These are phyloP conservation scores for Fusarium sulawesiense DNA, from an alignment of 2,329 filamentous ascomycete genomes.

Conservation along the genomic window DNA sequence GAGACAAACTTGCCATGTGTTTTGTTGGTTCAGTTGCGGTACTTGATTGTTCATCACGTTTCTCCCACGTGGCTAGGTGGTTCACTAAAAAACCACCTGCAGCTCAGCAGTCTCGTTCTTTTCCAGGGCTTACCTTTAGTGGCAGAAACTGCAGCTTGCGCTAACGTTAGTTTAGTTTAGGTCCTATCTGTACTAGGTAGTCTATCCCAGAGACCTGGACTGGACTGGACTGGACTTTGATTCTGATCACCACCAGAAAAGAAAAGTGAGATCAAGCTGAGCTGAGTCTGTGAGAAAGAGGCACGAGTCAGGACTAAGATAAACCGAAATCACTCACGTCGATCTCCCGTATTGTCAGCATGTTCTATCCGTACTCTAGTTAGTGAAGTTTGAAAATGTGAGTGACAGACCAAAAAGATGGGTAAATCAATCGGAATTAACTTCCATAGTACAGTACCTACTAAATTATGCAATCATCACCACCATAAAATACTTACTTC, in stretches of 20 bases:
- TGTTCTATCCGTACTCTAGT: conserved; percentile 4
- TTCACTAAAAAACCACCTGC: conserved; percentile 4
- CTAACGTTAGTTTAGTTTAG: not conserved
- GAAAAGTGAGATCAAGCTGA: not conserved
- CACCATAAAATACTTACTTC: not conserved
- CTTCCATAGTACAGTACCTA: not conserved
- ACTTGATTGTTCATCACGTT: conserved; percentile 31
- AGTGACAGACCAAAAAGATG: not conserved
- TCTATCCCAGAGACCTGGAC: not conserved
- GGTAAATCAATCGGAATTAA: not conserved
- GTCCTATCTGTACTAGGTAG: not conserved
- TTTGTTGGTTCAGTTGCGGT: conserved; percentile 8
- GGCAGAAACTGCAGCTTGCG: not conserved
- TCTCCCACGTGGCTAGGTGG: conserved; percentile 42
- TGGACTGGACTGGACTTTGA: not conserved
- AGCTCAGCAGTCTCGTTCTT: conserved; percentile 8
- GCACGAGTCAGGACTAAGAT: conserved; percentile 36
- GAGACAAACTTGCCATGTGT: not conserved
- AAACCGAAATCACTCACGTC: conserved; percentile 36
- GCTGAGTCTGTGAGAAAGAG: not conserved
- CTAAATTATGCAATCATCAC: not conserved
- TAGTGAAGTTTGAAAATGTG: not conserved
- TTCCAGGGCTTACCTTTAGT: not conserved
- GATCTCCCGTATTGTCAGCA: conserved; percentile 44
- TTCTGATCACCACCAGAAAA: not conserved